phyloP scores from a whole-genome alignment of 768 basidiomycete genomes.

The Calocera cornea region DNA sequence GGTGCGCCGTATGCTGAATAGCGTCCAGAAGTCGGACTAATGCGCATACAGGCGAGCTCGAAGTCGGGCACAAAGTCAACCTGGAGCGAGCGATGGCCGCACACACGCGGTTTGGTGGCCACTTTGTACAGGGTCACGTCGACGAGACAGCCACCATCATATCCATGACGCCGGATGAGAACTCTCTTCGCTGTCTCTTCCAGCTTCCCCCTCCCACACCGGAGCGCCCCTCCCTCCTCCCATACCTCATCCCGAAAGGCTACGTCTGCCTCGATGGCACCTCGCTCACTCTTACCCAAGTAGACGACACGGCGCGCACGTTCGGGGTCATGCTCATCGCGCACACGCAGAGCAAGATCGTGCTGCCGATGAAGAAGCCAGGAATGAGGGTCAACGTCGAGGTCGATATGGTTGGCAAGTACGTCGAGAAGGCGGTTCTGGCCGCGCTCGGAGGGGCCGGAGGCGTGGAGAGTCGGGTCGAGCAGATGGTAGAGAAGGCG shows the following conservation, averaged over 20 bases:
- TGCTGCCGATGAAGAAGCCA: constrained; percentile 55
- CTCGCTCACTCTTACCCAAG: constrained; percentile 77
- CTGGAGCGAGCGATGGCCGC: constrained; percentile 90
- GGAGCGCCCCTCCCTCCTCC: constrained; percentile 49
- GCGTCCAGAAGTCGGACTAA: not conserved
- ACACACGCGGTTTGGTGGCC: constrained; percentile 86
- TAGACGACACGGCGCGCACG: constrained; percentile 44
- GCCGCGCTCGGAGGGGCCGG: constrained; percentile 40
- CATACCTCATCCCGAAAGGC: constrained; percentile 84
- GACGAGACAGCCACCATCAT: constrained; percentile 75
- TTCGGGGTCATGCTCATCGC: constrained; percentile 93
- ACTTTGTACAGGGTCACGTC: constrained; percentile 98
- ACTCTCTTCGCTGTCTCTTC: constrained; percentile 77
- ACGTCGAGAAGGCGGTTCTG: constrained; percentile 68
- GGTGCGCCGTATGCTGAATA: constrained; percentile 34
- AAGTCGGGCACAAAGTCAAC: constrained; percentile 70
- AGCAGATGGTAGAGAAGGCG: constrained; percentile 8
- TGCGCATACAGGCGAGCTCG: constrained; percentile 47
- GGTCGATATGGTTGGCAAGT: constrained; percentile 89
- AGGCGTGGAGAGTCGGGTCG: not conserved
- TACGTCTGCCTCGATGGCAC: constrained; percentile 91
- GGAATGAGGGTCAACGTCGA: constrained; percentile 88
- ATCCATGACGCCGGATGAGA: constrained; percentile 56
- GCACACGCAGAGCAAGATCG: constrained; percentile 83
- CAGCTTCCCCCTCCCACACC: constrained; percentile 49